Evolutionary conservation across 768 basidiomycete genomes (phyloP).

Genomic region (Strobilomyces confusus): DNA sequence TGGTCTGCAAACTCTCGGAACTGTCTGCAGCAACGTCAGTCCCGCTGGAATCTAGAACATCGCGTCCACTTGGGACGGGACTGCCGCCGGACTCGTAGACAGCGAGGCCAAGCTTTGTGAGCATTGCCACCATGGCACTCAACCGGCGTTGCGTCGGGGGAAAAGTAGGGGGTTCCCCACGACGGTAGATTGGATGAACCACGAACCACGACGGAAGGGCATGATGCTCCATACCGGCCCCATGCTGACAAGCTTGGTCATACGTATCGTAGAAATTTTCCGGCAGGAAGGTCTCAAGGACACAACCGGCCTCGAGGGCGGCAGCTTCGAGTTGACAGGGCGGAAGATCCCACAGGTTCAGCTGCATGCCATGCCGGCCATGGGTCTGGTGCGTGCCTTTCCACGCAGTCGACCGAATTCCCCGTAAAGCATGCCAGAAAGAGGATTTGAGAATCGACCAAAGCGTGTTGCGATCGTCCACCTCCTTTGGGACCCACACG

Average conservation of each 20-base stretch:
- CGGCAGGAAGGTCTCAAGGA: constrained; percentile 52
- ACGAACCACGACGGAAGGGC: constrained; percentile 22
- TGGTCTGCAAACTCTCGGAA: constrained; percentile 7
- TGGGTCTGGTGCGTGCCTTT: constrained; percentile 6
- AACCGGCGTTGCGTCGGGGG: constrained; percentile 55
- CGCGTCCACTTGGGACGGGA: neutral
- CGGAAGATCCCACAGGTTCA: constrained; percentile 61
- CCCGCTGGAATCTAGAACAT: neutral
- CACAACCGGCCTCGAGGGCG: constrained; percentile 62
- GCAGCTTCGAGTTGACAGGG: constrained; percentile 54
- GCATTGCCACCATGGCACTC: constrained; percentile 52
- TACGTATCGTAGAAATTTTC: constrained; percentile 28
- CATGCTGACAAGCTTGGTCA: neutral
- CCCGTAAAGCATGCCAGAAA: constrained; percentile 12
- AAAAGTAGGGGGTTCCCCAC: constrained; percentile 6
- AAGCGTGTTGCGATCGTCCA: neutral
- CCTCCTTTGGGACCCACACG: constrained; percentile 48
- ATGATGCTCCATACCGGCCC: neutral
- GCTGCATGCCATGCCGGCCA: constrained; percentile 44
- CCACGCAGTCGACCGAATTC: neutral
- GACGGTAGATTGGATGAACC: constrained; percentile 20
- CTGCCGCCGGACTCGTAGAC: constrained; percentile 27
- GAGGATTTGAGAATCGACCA: constrained; percentile 9
- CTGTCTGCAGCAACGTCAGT: constrained; percentile 1
- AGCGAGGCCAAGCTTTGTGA: constrained; percentile 49